Conservation (phyloP, 208 protist genomes). For the Lotmaria passim region DNA sequence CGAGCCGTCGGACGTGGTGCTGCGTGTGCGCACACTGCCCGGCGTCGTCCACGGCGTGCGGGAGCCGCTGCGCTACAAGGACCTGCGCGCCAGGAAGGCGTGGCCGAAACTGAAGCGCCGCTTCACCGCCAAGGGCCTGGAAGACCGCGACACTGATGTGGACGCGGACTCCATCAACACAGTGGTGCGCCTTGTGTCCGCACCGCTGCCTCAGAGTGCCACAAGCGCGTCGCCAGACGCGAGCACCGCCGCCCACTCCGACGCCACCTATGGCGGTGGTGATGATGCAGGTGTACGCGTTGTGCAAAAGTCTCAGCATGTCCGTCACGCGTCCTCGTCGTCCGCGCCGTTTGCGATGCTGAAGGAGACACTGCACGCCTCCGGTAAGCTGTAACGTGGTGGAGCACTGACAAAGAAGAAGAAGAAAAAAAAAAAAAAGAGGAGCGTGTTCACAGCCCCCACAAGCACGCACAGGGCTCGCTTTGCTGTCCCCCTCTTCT, state of each 20-base stretch:
- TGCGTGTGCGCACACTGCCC: constrained; percentile 89
- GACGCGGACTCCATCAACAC: constrained; percentile 79
- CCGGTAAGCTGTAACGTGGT: constrained; percentile 45
- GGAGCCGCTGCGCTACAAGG: constrained; percentile 88
- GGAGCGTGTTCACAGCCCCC: not conserved
- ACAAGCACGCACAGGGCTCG: too few relatives aligned
- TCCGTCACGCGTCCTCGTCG: constrained; percentile 52
- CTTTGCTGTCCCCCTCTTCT: too few relatives aligned
- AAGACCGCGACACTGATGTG: constrained; percentile 47
- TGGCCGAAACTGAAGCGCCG: constrained; percentile 85
- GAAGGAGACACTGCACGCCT: constrained; percentile 59
- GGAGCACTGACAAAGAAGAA: not conserved
- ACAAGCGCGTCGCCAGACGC: too few relatives aligned
- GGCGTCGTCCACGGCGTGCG: constrained; percentile 91
- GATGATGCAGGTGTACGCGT: constrained; percentile 19
- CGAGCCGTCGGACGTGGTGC: constrained; percentile 82
- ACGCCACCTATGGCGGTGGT: not conserved
- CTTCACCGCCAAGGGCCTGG: constrained; percentile 64
- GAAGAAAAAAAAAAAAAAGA: not conserved
- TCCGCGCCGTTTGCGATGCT: constrained; percentile 64
- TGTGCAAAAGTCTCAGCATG: constrained; percentile 54
- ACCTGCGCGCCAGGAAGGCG: constrained; percentile 66
- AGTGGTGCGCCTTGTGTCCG: constrained; percentile 62
- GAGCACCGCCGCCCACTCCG: too few relatives aligned
- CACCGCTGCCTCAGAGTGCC: not conserved